These are phyloP conservation scores for Cladosporium halotolerans DNA, from an alignment of 2,329 filamentous ascomycete species.

Conservation along the genomic window DNA sequence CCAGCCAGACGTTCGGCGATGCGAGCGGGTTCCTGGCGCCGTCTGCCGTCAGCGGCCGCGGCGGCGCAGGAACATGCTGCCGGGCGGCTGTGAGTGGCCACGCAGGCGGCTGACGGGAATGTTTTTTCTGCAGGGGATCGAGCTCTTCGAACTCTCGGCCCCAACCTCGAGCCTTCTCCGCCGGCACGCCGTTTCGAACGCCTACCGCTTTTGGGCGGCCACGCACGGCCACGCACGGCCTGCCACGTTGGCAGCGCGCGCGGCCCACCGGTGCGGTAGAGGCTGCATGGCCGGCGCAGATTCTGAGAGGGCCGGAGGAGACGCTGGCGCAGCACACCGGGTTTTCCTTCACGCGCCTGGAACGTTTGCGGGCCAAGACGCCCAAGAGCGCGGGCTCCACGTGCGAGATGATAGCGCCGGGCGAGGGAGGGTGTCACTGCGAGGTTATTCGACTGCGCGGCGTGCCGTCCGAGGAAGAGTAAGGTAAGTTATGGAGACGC, in stretches of 20 bases:
- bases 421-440: constrained; percentile 1
- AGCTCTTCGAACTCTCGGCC: constrained; percentile 7
- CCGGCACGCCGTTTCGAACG: neutral
- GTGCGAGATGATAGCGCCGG: neutral
- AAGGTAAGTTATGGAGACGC: neutral
- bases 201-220: neutral
- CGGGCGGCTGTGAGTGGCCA: neutral
- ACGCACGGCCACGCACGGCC: neutral
- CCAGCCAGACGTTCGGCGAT: constrained; percentile 7
- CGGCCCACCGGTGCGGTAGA: constrained; percentile 8
- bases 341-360: no score
- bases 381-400: constrained; percentile 1
- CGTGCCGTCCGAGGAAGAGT: neutral
- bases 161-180: neutral
- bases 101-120: constrained; percentile 4
- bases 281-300: neutral
- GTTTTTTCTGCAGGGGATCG: constrained; percentile 9
- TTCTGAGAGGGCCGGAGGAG: no score
- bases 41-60: constrained; percentile 5
- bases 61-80: constrained; percentile 13
- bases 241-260: constrained; percentile 7
- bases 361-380: no score
- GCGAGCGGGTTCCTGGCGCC: constrained; percentile 10
- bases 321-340: no score
- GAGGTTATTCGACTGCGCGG: neutral